Conservation (phyloP, 345 rosid species). For the Eucalyptus leucophloia region DNA sequence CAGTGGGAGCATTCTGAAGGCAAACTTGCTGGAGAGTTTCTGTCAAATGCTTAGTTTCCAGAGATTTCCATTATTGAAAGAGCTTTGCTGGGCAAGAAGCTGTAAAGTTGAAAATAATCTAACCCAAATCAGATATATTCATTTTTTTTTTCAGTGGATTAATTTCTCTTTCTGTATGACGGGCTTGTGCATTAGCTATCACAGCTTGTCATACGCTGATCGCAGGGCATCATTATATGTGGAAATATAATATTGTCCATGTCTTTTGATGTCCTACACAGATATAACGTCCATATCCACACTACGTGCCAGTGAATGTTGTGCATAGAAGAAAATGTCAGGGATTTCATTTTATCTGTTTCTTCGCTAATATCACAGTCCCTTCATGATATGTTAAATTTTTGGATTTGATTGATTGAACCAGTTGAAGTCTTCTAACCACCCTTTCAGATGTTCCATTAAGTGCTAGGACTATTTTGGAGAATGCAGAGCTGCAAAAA, state of each 20-base stretch:
- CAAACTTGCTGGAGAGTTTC: too few species aligned
- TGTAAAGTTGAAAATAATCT: too few species aligned
- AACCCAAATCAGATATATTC: too few species aligned
- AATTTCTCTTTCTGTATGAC: too few species aligned
- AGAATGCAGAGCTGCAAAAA: conserved; percentile 66
- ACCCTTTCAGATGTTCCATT: conserved; percentile 55
- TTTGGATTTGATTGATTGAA: not conserved
- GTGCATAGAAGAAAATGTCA: not conserved
- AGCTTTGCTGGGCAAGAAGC: too few species aligned
- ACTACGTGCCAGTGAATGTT: not conserved
- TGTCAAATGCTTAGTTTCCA: too few species aligned
- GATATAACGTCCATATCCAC: not conserved
- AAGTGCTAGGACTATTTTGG: conserved; percentile 82
- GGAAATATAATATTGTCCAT: not conserved
- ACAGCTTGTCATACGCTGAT: not conserved
- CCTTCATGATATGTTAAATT: not conserved
- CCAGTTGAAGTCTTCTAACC: not conserved
- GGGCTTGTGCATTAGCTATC: too few species aligned
- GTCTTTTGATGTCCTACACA: not conserved
- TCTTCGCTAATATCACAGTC: not conserved
- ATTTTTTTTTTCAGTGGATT: too few species aligned
- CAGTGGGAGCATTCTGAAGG: too few species aligned
- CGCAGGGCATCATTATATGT: not conserved
- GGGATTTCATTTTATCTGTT: not conserved
- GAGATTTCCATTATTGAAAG: too few species aligned